A percentile compares a stretch with the other conserved stretches of the same genome.
phyloP scores from a whole-genome alignment of 768 basidiomycete genomes.

The Flagelloscypha sp. region DNA sequence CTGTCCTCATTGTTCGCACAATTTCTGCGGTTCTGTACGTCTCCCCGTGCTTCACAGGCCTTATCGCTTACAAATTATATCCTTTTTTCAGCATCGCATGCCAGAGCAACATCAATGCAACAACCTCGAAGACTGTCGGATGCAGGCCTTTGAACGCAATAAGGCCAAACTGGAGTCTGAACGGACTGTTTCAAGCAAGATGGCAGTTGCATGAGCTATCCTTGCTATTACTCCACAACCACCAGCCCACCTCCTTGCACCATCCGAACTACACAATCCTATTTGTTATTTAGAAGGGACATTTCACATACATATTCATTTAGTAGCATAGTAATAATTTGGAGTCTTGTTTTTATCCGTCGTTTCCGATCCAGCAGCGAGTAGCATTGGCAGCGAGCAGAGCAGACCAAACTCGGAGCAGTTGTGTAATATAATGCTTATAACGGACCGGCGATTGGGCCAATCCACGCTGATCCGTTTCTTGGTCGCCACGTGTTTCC shows the following conservation, averaged over 20 bases:
- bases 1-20: conserved; percentile 69
- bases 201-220: conserved; percentile 58
- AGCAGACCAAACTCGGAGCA: too few species aligned
- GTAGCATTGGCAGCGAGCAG: too few species aligned
- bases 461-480: too few species aligned
- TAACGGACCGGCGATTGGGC: too few species aligned
- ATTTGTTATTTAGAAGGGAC: conserved; percentile 5
- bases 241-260: conserved; percentile 4
- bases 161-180: conserved; percentile 84
- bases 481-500: too few species aligned
- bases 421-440: too few species aligned
- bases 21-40: conserved; percentile 74
- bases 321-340: too few species aligned
- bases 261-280: conserved; percentile 3
- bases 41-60: conserved; percentile 6
- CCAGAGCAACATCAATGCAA: conserved; percentile 84
- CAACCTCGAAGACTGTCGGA: conserved; percentile 76
- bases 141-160: conserved; percentile 83
- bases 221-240: conserved; percentile 1
- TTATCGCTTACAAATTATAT: conserved; percentile 13
- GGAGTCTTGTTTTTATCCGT: too few species aligned
- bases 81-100: conserved; percentile 60
- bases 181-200: conserved; percentile 79
- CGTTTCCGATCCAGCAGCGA: too few species aligned
- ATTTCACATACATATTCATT: conserved; percentile 7